Evolutionary conservation across 1,139 yeast species (phyloP).

Genomic region (Suhomyces terraborum): DNA sequence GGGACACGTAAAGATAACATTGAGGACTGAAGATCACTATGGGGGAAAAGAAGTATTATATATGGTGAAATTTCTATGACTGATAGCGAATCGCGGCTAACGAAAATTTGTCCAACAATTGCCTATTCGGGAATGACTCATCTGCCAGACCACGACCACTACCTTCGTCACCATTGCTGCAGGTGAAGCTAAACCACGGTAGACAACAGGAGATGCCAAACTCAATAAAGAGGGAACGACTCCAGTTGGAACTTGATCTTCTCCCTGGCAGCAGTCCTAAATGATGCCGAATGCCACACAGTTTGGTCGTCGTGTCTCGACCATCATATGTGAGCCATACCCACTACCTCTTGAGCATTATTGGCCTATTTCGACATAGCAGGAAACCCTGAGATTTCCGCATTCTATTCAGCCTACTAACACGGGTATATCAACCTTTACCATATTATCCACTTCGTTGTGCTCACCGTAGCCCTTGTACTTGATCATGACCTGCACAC

Average conservation of each 20-base stretch:
- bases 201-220: too few relatives aligned
- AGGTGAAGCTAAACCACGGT: neutral
- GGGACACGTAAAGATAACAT: constrained; percentile 10
- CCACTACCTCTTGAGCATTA: neutral
- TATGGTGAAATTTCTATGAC: constrained; percentile 15
- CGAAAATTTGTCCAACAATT: constrained; percentile 27
- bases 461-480: constrained; percentile 43
- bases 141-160: constrained; percentile 11
- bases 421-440: constrained; percentile 45
- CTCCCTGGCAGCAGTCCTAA: too few relatives aligned
- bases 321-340: neutral
- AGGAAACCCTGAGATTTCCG: neutral
- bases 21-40: neutral
- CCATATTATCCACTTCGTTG: constrained; percentile 38
- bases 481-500: constrained; percentile 42
- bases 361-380: neutral
- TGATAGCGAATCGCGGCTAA: constrained; percentile 48
- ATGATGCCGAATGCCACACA: too few relatives aligned
- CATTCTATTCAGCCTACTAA: constrained; percentile 34
- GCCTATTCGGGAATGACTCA: constrained; percentile 34
- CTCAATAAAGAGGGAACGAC: too few relatives aligned
- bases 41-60: constrained; percentile 10
- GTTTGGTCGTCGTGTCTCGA: neutral
- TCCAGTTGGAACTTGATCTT: too few relatives aligned
- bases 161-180: constrained; percentile 4